Evolutionary conservation across 345 rosid genomes (phyloP).

Genomic region (Hibiscus syriacus): DNA sequence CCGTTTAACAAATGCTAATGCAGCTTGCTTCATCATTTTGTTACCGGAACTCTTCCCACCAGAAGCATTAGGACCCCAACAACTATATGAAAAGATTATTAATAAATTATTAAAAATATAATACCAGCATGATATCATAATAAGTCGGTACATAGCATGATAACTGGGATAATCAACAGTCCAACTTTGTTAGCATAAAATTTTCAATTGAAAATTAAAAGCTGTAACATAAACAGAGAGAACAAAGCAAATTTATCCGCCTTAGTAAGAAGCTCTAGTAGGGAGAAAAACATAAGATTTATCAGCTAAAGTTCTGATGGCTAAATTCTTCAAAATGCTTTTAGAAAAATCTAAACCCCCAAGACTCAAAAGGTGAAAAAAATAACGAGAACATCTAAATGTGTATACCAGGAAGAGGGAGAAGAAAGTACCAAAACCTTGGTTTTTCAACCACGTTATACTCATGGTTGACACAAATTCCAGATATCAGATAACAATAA

Average conservation of each 20-base stretch:
- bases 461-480: too few relatives aligned
- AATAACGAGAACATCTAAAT: too few relatives aligned
- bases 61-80: conserved; percentile 49
- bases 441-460: too few relatives aligned
- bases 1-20: conserved; percentile 65
- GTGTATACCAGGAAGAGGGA: too few relatives aligned
- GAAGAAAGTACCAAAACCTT: too few relatives aligned
- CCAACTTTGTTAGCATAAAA: not conserved
- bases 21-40: conserved; percentile 84
- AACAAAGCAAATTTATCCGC: not conserved
- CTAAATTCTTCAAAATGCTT: too few relatives aligned
- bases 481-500: too few relatives aligned
- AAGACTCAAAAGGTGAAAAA: too few relatives aligned
- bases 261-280: not conserved
- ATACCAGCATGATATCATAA: not conserved
- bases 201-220: not conserved
- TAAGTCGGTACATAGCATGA: not conserved
- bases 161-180: not conserved
- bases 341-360: not conserved
- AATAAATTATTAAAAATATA: conserved; percentile 11
- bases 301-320: too few relatives aligned
- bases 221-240: not conserved
- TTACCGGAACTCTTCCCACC: conserved; percentile 72
- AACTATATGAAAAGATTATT: conserved; percentile 36
- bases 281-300: not conserved